These are phyloP conservation scores for Salicornia ramosissima DNA, from an alignment of 148 eudicot species.

Conservation along the genomic window DNA sequence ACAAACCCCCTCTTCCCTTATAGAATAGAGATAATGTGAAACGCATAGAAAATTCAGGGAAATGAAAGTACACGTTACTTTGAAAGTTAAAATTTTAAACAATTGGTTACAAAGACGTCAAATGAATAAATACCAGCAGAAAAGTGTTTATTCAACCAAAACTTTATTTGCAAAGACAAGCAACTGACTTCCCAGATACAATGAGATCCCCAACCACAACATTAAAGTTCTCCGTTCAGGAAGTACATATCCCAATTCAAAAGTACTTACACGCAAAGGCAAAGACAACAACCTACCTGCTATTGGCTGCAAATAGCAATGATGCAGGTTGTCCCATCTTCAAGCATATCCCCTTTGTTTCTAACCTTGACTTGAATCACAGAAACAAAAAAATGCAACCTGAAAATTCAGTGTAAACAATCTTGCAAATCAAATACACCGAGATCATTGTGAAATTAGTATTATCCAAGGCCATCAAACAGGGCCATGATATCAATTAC, in stretches of 20 bases:
- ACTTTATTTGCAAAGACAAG: background rate
- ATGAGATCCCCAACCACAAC: background rate
- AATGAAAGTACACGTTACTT: background rate
- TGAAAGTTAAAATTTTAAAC: background rate
- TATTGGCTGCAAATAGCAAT: background rate
- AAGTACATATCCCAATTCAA: background rate
- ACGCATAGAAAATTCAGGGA: background rate
- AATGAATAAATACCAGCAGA: background rate
- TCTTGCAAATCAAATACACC: slow-evolving; percentile 3
- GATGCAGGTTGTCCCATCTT: slow-evolving; percentile 1
- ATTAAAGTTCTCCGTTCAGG: background rate
- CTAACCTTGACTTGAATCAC: slow-evolving; percentile 4
- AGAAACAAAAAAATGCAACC: slow-evolving; percentile 6
- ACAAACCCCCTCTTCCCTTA: too few relatives aligned
- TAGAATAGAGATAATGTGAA: too few relatives aligned
- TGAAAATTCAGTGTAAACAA: slow-evolving; percentile 1
- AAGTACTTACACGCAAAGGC: slow-evolving; percentile 1
- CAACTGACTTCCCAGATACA: background rate
- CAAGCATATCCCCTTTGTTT: slow-evolving; percentile 3
- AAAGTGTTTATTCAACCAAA: background rate
- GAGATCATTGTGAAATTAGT: too few relatives aligned
- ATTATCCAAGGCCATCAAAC: background rate
- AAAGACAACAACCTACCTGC: slow-evolving; percentile 14
- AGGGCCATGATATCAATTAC: background rate
- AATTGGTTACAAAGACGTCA: background rate